Evolutionary conservation across 768 basidiomycete species (phyloP), one percentile per base, ranked within the genome.

Genomic region (Lyophyllum decastes): DNA sequence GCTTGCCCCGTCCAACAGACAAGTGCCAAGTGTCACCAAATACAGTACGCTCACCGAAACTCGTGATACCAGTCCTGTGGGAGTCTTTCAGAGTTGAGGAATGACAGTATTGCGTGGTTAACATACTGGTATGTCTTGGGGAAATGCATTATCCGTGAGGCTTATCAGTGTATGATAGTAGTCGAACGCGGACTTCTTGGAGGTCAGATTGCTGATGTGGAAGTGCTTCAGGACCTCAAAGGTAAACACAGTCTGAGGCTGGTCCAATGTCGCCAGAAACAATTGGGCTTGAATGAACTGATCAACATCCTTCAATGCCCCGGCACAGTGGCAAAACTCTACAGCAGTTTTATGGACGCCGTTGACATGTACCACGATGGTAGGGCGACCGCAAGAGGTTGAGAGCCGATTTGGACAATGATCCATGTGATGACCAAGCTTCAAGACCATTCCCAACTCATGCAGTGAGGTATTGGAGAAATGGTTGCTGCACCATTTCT

Each of bases 21-120:
- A 16, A 30, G 25, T 3, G 51, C 40, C 10, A 52, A 27, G 22
- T 52, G 40, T 16, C 51, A 7, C 51, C 51, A 52, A 19, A 52
- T n/a, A 12, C 51, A 35, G 21, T 21, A 4, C 7, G 41, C 51
- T n/a, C 34, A n/a, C 4, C 3, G 4, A 10, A 52, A 40, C 38
- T 52, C 51, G 8, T 24, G 51, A 41, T 52, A 52, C 7, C 51
- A 22, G 25, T 52, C 25, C 51, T 52, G 33, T n/a, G n/a, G n/a
- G n/a, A n/a, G 8, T 19, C 19, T 7, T 17, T 6, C 5, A 6
- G 14, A 43, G 41, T 43, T 16, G n/a, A 17, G 8, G n/a, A 43
- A 43, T 16, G 19, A 43, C n/a, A 5, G n/a, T 43, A 43, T 8
- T 16, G 7, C 14, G 17, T n/a, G n/a, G n/a, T n/a, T n/a, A 27